Evolutionary conservation across 2,329 filamentous ascomycete genomes (phyloP), one percentile per base, ranked within the genome.

Genomic region (Aspergillus sp.): DNA sequence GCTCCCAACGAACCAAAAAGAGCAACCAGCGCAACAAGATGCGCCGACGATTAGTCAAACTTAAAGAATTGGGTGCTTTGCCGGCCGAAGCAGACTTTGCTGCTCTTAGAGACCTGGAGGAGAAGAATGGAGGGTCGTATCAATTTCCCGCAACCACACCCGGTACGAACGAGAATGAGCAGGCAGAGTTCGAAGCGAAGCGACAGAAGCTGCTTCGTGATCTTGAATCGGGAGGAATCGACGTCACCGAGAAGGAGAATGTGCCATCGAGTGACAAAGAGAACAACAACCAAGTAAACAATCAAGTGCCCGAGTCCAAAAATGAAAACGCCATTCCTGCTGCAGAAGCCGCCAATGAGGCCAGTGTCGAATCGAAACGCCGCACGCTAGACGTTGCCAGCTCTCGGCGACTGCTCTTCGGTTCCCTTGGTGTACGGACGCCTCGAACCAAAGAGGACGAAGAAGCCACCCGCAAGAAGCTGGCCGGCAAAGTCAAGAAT

Each of bases 401-500:
- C 54, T 85, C 87, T 2, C 83, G 85, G 55, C 84, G 90, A 64
- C 78, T 93, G 58, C 73, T 94, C 0, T 91, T 92, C 67, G 87
- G 87, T 9, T 88, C 90, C 6, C 79, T 94, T 3, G 91, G 90
- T 3, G 74, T 92, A 10, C 85, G 85, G 56, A 83, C 82, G 4
- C 90, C 90, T 0, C 90, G 87, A 67, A 86, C 81, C 1, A 87
- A 89, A 65, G 82, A 84, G 31, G 90, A 92, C 18, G 88, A 89
- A 69, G 84, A 88, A 16, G 82, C 83, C 42, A 74, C 90, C 6
- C 84, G 85, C 26, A 78, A 81, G 62, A 83, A 84, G 58, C 73
- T 91, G 24, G 85, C 85, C 78, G 83, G 82, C 61, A 77, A 82
- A 71, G 78, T 81, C 69, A 77, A 82, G 71, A 78, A 81, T 69